phyloP scores from a whole-genome alignment of 1,139 yeast genomes.

The Nakaseomyces sp. region DNA sequence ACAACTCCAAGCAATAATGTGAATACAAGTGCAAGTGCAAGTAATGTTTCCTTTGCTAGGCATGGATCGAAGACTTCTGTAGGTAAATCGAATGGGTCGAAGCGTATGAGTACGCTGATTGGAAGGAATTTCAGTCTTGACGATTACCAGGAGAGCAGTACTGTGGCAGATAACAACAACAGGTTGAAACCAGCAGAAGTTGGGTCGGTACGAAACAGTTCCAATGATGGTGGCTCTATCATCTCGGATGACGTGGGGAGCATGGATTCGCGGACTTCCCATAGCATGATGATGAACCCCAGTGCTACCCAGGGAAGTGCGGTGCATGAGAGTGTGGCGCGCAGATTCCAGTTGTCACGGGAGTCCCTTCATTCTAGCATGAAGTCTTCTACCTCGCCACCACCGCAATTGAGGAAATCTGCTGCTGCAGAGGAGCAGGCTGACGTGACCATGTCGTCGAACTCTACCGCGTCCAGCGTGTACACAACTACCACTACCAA shows the following conservation, averaged over 20 bases:
- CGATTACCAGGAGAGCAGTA: background rate
- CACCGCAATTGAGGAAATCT: background rate
- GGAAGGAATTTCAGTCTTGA: background rate
- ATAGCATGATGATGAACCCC: background rate
- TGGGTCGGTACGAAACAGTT: background rate
- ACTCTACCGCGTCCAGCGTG: background rate
- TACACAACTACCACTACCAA: background rate
- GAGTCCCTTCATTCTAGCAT: background rate
- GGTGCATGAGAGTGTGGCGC: background rate
- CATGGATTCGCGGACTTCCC: background rate
- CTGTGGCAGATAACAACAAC: background rate
- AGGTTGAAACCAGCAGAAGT: background rate
- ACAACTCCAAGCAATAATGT: too few species aligned
- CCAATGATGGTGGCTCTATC: background rate
- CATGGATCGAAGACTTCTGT: background rate
- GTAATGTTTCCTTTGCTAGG: too few species aligned
- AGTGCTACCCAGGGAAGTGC: background rate
- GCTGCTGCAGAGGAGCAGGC: background rate
- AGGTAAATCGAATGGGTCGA: background rate
- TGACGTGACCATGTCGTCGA: background rate
- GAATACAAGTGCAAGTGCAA: too few species aligned
- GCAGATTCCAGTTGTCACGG: background rate
- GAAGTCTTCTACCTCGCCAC: background rate
- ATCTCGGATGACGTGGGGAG: constrained; percentile 1
- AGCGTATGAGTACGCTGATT: background rate